A percentile compares a stretch with the other conserved stretches of the same genome.
Evolutionary conservation across 2,329 filamentous ascomycete genomes (phyloP).

Genomic region (Neurospora crassa): DNA sequence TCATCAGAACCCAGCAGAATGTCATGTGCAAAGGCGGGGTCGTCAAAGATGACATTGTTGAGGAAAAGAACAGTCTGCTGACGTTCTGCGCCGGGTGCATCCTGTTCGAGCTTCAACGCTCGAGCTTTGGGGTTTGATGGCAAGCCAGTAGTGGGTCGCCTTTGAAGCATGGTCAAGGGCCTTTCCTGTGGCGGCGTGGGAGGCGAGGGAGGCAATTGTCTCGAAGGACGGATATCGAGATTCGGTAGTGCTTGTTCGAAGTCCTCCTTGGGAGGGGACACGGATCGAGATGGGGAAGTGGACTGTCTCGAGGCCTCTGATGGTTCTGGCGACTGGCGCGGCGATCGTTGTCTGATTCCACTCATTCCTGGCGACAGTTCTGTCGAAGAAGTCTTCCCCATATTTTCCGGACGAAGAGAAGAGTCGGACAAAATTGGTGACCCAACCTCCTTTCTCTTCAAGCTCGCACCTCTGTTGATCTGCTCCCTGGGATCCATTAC

Average conservation of each 20-base stretch:
- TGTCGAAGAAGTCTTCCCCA: slow-evolving; percentile 34
- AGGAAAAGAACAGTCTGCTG: slow-evolving; percentile 44
- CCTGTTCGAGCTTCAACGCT: slow-evolving; percentile 23
- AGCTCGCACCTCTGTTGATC: slow-evolving; percentile 24
- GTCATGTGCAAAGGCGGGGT: slow-evolving; percentile 37
- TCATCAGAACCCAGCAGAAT: slow-evolving; percentile 37
- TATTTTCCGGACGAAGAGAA: slow-evolving; percentile 18
- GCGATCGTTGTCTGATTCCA: slow-evolving; percentile 42
- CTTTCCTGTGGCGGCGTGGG: slow-evolving; percentile 24
- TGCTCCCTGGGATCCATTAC: slow-evolving; percentile 24
- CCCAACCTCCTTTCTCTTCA: slow-evolving; percentile 30
- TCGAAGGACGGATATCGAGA: slow-evolving; percentile 23
- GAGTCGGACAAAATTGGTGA: slow-evolving; percentile 13
- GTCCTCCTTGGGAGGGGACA: slow-evolving; percentile 3
- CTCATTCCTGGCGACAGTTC: slow-evolving; percentile 42
- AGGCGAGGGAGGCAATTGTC: slow-evolving; percentile 20
- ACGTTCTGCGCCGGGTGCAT: slow-evolving; percentile 14
- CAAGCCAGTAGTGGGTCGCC: slow-evolving; percentile 35
- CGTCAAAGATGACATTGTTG: slow-evolving; percentile 45
- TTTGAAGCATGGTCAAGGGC: slow-evolving; percentile 31
- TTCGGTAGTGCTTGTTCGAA: slow-evolving; percentile 7
- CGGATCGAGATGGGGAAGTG: not conserved
- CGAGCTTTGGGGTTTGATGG: slow-evolving; percentile 37
- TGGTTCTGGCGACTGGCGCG: slow-evolving; percentile 26
- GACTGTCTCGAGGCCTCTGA: not conserved